These are phyloP conservation scores for Stemphylium beticola DNA, from an alignment of 2,329 filamentous ascomycete genomes.

Conservation along the genomic window DNA sequence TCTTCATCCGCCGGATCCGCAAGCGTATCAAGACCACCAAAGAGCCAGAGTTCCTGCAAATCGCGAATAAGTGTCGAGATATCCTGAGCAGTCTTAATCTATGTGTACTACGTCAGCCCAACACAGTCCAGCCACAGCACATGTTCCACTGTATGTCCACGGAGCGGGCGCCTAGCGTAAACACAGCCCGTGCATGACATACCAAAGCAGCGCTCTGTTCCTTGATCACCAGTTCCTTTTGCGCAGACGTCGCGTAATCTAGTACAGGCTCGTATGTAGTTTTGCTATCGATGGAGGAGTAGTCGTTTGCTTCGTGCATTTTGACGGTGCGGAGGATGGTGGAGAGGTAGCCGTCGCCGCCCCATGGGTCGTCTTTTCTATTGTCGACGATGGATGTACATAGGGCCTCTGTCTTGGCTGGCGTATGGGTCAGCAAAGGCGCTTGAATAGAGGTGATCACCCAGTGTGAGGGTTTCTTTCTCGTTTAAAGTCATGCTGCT, in stretches of 20 bases:
- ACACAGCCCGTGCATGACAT: slow-evolving; percentile 17
- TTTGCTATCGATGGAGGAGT: slow-evolving; percentile 13
- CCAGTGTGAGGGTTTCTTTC: not conserved
- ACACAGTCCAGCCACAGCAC: not conserved
- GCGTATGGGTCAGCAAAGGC: not conserved
- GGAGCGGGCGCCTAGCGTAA: not conserved
- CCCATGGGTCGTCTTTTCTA: slow-evolving; percentile 39
- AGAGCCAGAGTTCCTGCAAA: slow-evolving; percentile 72
- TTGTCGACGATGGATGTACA: slow-evolving; percentile 55
- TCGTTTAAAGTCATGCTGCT: not conserved
- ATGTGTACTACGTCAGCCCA: not conserved
- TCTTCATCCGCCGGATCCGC: slow-evolving; percentile 37
- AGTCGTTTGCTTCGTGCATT: slow-evolving; percentile 50
- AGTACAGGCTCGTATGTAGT: slow-evolving; percentile 40
- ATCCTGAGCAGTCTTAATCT: slow-evolving; percentile 67
- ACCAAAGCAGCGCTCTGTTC: slow-evolving; percentile 66
- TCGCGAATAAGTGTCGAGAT: slow-evolving; percentile 65
- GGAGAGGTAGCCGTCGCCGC: slow-evolving; percentile 53
- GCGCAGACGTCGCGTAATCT: slow-evolving; percentile 62
- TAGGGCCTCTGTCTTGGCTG: slow-evolving; percentile 50
- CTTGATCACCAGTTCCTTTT: slow-evolving; percentile 64
- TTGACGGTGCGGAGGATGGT: slow-evolving; percentile 61
- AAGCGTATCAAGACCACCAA: slow-evolving; percentile 67
- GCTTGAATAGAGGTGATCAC: too few species aligned
- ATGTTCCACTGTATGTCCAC: not conserved